These are phyloP conservation scores for Podospora conica DNA, from an alignment of 495 filamentous ascomycete genomes.

Conservation along the genomic window DNA sequence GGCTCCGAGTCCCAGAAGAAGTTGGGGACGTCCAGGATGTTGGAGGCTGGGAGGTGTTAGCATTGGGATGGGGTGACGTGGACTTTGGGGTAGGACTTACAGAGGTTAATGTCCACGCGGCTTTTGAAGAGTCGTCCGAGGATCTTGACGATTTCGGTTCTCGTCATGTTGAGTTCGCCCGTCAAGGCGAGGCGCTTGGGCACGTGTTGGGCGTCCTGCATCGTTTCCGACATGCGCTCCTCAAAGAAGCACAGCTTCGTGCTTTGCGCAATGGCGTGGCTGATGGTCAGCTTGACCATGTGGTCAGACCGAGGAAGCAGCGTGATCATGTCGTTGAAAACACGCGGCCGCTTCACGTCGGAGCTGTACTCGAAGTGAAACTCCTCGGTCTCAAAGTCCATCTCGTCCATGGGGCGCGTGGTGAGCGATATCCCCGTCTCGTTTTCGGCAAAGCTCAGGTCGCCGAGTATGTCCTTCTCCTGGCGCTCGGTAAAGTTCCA, in stretches of 20 bases:
- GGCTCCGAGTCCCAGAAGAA: constrained; percentile 99
- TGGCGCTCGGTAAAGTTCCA: constrained; percentile 97
- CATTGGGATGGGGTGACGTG: background rate
- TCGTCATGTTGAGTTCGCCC: constrained; percentile 83
- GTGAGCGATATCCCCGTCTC: constrained; percentile 54
- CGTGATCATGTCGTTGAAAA: constrained; percentile 99
- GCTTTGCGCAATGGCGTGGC: constrained; percentile 94
- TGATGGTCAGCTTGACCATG: constrained; percentile 98
- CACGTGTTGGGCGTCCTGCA: constrained; percentile 86
- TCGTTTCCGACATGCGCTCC: constrained; percentile 90
- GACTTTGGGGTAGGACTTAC: constrained; percentile 47
- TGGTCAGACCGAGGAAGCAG: constrained; percentile 81
- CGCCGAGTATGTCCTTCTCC: constrained; percentile 93
- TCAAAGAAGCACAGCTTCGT: constrained; percentile 97
- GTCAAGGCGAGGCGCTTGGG: constrained; percentile 83
- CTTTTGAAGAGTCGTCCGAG: constrained; percentile 86
- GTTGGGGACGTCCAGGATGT: constrained; percentile 93
- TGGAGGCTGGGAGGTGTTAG: constrained; percentile 58
- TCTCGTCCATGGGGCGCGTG: constrained; percentile 65
- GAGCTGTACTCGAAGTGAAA: constrained; percentile 97
- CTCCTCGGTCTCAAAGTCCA: constrained; percentile 95
- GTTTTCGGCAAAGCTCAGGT: constrained; percentile 81
- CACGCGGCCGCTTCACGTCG: constrained; percentile 73
- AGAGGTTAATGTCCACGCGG: constrained; percentile 95
- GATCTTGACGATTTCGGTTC: constrained; percentile 88